Evolutionary conservation across 768 basidiomycete genomes (phyloP).

Genomic region (Clavaria fumosa): DNA sequence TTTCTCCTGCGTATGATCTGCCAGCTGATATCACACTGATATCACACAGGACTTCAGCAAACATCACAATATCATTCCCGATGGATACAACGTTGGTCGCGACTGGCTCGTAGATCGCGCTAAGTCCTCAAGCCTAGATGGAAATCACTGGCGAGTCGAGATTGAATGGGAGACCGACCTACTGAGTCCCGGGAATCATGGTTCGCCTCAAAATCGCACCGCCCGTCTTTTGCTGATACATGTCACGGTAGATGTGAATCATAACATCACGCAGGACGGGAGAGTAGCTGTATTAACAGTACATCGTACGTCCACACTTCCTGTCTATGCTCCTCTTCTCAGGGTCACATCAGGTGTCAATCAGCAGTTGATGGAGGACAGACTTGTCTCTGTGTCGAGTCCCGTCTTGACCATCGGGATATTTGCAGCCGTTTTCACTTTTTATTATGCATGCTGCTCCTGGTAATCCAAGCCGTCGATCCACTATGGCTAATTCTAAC

Average conservation of each 20-base stretch:
- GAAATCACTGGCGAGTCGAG: conserved; percentile 60
- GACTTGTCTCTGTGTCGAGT: too few species aligned
- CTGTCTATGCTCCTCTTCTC: too few species aligned
- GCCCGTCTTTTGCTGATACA: neutral
- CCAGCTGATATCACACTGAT: conserved; percentile 4
- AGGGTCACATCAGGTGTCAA: too few species aligned
- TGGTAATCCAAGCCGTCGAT: neutral
- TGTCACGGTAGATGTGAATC: conserved; percentile 47
- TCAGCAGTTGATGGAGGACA: too few species aligned
- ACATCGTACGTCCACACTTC: too few species aligned
- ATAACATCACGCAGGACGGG: conserved; percentile 71
- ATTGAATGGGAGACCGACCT: conserved; percentile 64
- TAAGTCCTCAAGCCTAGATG: conserved; percentile 35
- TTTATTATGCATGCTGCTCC: neutral
- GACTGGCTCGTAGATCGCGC: conserved; percentile 65
- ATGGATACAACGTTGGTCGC: conserved; percentile 72
- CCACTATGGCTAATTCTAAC: neutral
- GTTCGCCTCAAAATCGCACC: conserved; percentile 21
- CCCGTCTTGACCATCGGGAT: neutral
- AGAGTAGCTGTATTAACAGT: conserved; percentile 68
- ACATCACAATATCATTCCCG: conserved; percentile 55
- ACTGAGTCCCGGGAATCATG: conserved; percentile 50
- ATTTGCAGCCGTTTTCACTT: neutral
- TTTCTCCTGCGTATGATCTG: neutral
- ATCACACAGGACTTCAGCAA: conserved; percentile 34